Conservation (phyloP, 352 stramenopile species). For the Globisporangium polare region DNA sequence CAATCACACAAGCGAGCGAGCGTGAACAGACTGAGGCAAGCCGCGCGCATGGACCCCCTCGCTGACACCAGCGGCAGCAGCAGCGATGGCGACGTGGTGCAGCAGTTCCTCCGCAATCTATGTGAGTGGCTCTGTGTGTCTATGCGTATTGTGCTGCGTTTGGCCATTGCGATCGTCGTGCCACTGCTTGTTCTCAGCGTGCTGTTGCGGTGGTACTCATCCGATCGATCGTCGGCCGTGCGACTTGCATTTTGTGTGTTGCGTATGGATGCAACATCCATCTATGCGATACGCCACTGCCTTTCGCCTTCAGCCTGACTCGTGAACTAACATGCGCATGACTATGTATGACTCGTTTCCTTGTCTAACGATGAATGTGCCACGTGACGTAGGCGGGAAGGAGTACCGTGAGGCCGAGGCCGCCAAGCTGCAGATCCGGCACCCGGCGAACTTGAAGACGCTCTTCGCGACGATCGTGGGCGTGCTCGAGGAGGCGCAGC, state of each 20-base stretch:
- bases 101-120: constrained; percentile 18
- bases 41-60: constrained; percentile 6
- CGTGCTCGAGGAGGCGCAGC: constrained; percentile 58
- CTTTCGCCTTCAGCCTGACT: background rate
- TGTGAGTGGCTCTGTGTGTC: constrained; percentile 5
- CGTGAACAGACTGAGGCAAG: background rate
- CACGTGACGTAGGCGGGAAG: constrained; percentile 34
- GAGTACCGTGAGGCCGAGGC: constrained; percentile 61
- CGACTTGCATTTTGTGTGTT: background rate
- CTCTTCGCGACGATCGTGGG: constrained; percentile 69
- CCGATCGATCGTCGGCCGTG: background rate
- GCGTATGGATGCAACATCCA: background rate
- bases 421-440: constrained; percentile 56
- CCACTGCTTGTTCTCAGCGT: constrained; percentile 3
- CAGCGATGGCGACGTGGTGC: constrained; percentile 7
- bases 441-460: constrained; percentile 50
- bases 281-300: constrained; percentile 4
- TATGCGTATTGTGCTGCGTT: background rate
- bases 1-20: background rate
- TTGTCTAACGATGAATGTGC: background rate
- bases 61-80: background rate
- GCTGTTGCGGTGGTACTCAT: constrained; percentile 6
- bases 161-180: background rate
- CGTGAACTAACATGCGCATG: background rate
- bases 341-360: background rate